These are phyloP conservation scores for Chlorella sorokiniana DNA, from an alignment of 139 green algal genomes.

Conservation along the genomic window DNA sequence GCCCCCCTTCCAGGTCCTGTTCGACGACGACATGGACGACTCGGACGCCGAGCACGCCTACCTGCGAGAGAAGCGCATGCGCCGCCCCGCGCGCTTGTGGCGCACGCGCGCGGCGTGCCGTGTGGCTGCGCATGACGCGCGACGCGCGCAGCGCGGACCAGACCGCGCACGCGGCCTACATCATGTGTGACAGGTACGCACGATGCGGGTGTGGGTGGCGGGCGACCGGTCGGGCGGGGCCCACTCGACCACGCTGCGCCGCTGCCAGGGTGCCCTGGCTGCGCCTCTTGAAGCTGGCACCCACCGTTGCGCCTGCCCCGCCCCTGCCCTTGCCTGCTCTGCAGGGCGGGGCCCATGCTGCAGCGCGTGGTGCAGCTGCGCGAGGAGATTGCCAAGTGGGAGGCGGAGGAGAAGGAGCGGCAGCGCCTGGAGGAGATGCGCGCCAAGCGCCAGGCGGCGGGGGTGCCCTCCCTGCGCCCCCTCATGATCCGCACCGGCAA, in stretches of 20 bases:
- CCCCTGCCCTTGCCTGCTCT: not conserved
- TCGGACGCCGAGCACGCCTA: conserved; percentile 45
- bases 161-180: conserved; percentile 27
- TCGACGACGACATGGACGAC: conserved; percentile 43
- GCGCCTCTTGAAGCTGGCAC: not conserved
- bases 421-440: conserved; percentile 12
- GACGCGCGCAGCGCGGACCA: not conserved
- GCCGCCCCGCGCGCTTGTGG: conserved; percentile 44
- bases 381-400: conserved; percentile 35
- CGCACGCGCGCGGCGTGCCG: conserved; percentile 40
- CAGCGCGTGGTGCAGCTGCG: conserved; percentile 27
- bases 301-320: not conserved
- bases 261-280: not conserved
- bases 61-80: conserved; percentile 44
- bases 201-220: not conserved
- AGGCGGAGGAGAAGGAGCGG: conserved; percentile 32
- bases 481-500: conserved; percentile 58
- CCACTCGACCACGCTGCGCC: not conserved
- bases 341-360: conserved; percentile 37
- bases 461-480: conserved; percentile 10
- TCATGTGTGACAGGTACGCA: conserved; percentile 42
- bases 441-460: not conserved
- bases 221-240: too few relatives aligned
- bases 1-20: conserved; percentile 4
- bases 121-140: conserved; percentile 39